phyloP scores from a whole-genome alignment of 306 rosid species.

The Sechiopsis laciniata region DNA sequence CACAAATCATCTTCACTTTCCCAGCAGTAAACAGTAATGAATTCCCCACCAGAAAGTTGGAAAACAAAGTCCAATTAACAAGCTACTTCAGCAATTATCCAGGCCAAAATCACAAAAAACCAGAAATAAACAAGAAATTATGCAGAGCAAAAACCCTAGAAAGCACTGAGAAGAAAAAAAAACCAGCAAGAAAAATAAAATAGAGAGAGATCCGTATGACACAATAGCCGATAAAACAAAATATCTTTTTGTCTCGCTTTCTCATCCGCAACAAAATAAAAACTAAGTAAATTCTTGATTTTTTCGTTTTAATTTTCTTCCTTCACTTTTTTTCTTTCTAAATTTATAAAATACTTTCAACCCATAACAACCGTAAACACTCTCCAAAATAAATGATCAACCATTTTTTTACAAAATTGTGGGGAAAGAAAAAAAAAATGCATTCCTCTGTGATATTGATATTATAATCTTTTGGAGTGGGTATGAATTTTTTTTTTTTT shows the following conservation, averaged over 20 bases:
- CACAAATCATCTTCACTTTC: constrained; percentile 4
- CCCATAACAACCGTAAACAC: no score
- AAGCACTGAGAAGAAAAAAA: constrained; percentile 11
- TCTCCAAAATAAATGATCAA: no score
- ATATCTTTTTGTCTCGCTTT: constrained; percentile 13
- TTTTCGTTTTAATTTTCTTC: background rate
- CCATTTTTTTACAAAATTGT: no score
- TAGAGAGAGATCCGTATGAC: constrained; percentile 13
- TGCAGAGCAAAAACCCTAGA: constrained; percentile 30
- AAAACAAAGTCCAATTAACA: background rate
- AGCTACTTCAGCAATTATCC: background rate
- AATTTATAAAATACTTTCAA: background rate
- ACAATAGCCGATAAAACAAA: background rate
- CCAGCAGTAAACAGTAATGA: constrained; percentile 17
- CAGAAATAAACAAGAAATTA: background rate
- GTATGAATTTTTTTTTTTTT: no score
- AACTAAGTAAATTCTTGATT: background rate
- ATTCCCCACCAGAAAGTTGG: constrained; percentile 16
- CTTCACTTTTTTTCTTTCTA: background rate
- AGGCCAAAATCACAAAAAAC: background rate
- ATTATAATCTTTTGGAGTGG: no score
- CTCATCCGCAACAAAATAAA: constrained; percentile 20
- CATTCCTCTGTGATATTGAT: no score
- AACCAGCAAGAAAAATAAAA: background rate
- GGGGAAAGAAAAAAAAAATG: no score